Base-by-base conservation (phyloP, 495 filamentous ascomycete genomes). In the Lasiosphaeria ovina region DNA sequence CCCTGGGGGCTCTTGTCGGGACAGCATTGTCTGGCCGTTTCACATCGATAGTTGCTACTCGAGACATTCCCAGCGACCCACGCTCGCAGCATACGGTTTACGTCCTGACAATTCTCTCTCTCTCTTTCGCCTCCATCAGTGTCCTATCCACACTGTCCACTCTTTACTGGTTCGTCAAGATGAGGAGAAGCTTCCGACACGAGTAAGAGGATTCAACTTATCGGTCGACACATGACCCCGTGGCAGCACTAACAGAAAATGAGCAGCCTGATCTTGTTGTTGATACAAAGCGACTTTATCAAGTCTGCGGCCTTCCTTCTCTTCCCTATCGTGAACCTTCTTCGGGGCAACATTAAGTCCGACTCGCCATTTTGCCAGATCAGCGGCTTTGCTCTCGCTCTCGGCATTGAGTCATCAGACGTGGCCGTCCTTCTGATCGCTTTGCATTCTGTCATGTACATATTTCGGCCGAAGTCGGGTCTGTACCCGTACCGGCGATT, bases 161-260 rank as follows among this genome's bases (percentile, higher is more conserved):
- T 17, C 75, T 87, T 54, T 91, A 88, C 71, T 91, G 87, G 87
- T 90, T 92, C 72, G 73, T 82, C 47, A 81, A 82, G 65, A 92
- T 92, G 88, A 80, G 83, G 64, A 81, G 85, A 66, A 83, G 76
- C 50, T 92, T 90, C 70, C 82, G 89, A 54, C 89, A 90, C 69
- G 85, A 87, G 88, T 87, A 82, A 75, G 80, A 70, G 17, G 6
- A 52, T 36, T 32, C 35, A 51, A 45, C 47, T 34, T 11, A 9
- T n/a, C n/a, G 11, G 11, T 31, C 16, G 40, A 34, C 6, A 36
- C 3, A 8, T 35, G 5, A 34, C 45, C 9, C 50, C 24, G 10
- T 31, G 32, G 9, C 32, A 45, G 35, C 51, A 45, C 33, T 62
- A 51, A 67, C 62, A 56, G 35, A 2, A 24, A 33, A 12, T 36